phyloP scores from a whole-genome alignment of 352 stramenopile species.

The Globisporangium cederbergense region DNA sequence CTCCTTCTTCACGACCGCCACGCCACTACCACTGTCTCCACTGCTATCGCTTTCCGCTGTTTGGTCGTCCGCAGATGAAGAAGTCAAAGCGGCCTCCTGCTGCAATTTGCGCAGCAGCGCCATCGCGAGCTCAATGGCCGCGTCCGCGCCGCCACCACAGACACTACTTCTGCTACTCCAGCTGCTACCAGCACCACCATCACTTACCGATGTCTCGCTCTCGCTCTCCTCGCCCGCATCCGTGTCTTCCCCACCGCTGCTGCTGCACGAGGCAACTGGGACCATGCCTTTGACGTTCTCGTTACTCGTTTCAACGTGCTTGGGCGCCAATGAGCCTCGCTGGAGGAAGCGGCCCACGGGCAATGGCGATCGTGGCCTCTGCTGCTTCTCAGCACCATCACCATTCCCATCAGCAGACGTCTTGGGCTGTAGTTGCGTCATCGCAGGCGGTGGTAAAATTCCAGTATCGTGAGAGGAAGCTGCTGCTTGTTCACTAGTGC shows the following conservation, averaged over 20 bases:
- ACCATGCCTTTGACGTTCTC: background rate
- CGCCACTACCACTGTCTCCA: background rate
- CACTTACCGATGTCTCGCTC: slow-evolving; percentile 1
- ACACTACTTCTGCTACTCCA: background rate
- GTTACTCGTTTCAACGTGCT: background rate
- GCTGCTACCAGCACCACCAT: background rate
- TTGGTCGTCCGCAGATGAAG: slow-evolving; percentile 6
- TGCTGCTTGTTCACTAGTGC: slow-evolving; percentile 8
- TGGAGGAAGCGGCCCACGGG: slow-evolving; percentile 10
- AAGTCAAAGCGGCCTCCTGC: slow-evolving; percentile 18
- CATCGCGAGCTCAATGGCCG: slow-evolving; percentile 55
- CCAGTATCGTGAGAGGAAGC: background rate
- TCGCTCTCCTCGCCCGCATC: slow-evolving; percentile 8
- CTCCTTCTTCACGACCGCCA: slow-evolving; percentile 38
- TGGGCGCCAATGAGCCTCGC: slow-evolving; percentile 12
- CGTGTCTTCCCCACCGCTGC: slow-evolving; percentile 5
- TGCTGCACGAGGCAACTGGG: background rate
- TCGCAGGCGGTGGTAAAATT: background rate
- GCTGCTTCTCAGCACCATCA: background rate
- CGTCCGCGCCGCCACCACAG: slow-evolving; percentile 18
- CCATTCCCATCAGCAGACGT: background rate
- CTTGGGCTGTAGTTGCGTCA: background rate
- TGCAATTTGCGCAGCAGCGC: slow-evolving; percentile 56
- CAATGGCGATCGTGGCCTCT: slow-evolving; percentile 6
- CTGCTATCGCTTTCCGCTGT: slow-evolving; percentile 23